Evolutionary conservation across 116 monocot genomes (phyloP).

Genomic region (Phalaenopsis hybrid): DNA sequence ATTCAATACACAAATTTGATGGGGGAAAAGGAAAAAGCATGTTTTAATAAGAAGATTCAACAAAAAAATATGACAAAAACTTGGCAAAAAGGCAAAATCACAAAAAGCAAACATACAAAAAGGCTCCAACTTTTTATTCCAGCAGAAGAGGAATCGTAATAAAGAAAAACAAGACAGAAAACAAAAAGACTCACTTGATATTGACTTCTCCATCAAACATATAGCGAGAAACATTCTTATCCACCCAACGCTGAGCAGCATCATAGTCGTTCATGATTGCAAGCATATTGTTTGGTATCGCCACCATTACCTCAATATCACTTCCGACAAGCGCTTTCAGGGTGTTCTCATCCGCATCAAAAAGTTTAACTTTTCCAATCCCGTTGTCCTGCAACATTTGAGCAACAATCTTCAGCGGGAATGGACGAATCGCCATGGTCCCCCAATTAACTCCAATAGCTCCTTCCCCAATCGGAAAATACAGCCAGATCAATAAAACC

Average conservation of each 20-base stretch:
- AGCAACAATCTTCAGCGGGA: constrained; percentile 41
- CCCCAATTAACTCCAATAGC: constrained; percentile 49
- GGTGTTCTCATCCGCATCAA: constrained; percentile 34
- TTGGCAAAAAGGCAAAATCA: neutral
- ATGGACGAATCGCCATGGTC: constrained; percentile 37
- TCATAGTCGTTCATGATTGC: constrained; percentile 23
- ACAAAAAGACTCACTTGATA: constrained; percentile 30
- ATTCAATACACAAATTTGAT: neutral
- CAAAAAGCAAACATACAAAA: neutral
- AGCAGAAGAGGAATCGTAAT: neutral
- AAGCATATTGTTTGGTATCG: constrained; percentile 47
- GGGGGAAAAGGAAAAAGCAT: neutral
- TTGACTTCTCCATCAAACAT: constrained; percentile 25
- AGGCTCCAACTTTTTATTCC: neutral
- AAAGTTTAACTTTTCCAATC: constrained; percentile 46
- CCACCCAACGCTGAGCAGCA: constrained; percentile 41
- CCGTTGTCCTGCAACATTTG: constrained; percentile 45
- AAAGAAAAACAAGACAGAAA: neutral
- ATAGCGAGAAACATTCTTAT: constrained; percentile 27
- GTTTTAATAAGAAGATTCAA: neutral
- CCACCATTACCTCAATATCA: constrained; percentile 50
- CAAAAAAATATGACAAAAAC: neutral
- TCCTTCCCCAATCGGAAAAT: constrained; percentile 3
- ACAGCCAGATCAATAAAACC: constrained; percentile 1
- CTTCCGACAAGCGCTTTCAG: constrained; percentile 40